A percentile compares a stretch with the other conserved stretches of the same genome.
These are phyloP conservation scores for Gastrolobium bilobum DNA, from an alignment of 306 rosid genomes.

Conservation along the genomic window DNA sequence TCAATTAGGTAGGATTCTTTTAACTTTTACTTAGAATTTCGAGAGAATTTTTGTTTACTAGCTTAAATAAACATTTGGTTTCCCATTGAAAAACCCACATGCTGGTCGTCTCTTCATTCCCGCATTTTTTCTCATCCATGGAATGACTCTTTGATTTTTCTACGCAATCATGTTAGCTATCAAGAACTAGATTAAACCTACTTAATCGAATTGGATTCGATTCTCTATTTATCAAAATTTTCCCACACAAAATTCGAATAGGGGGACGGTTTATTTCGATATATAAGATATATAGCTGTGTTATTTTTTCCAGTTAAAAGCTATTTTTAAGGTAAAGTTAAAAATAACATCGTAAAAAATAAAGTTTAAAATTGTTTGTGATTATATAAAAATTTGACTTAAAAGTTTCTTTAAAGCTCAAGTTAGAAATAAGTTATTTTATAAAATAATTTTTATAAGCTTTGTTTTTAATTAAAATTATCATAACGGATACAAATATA, in stretches of 20 bases:
- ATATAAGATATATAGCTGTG: too few species aligned
- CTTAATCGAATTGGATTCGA: background rate
- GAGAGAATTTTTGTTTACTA: slow-evolving; percentile 56
- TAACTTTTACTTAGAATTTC: slow-evolving; percentile 53
- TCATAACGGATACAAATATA: too few species aligned
- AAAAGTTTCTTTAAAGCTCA: too few species aligned
- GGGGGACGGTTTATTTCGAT: too few species aligned
- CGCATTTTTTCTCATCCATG: background rate
- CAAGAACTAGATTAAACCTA: background rate
- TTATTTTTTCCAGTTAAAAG: too few species aligned
- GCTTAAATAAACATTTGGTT: slow-evolving; percentile 31
- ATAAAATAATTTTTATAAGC: too few species aligned
- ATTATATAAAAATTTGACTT: too few species aligned
- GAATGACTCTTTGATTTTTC: slow-evolving; percentile 33
- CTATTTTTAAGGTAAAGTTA: too few species aligned
- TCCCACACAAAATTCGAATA: background rate
- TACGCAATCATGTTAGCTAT: slow-evolving; percentile 30
- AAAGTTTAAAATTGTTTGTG: too few species aligned
- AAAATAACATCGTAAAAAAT: too few species aligned
- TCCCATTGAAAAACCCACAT: slow-evolving; percentile 3
- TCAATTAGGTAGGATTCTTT: slow-evolving; percentile 61
- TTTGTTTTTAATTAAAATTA: too few species aligned
- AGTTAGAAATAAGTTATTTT: too few species aligned
- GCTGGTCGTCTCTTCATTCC: slow-evolving; percentile 39
- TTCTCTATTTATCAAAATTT: background rate